Evolutionary conservation across 352 stramenopile species (phyloP).

Genomic region (Phytophthora agathidicida): DNA sequence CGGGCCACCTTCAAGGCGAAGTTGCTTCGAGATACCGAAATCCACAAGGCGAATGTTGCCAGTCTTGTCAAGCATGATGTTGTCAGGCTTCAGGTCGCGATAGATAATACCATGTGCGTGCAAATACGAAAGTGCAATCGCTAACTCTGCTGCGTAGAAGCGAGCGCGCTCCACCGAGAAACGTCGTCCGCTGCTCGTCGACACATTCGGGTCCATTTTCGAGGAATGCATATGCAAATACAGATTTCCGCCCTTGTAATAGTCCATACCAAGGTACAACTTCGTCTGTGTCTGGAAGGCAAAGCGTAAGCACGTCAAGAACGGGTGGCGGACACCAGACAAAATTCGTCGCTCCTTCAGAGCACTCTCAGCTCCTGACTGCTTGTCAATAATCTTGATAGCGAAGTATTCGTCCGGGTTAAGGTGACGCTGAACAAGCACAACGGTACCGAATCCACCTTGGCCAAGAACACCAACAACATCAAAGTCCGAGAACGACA

Average conservation of each 20-base stretch:
- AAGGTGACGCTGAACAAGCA: slow-evolving; percentile 81
- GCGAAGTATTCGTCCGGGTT: slow-evolving; percentile 83
- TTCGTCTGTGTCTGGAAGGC: slow-evolving; percentile 89
- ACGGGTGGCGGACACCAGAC: slow-evolving; percentile 78
- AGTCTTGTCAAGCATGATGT: slow-evolving; percentile 89
- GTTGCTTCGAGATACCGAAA: slow-evolving; percentile 91
- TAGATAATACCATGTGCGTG: slow-evolving; percentile 89
- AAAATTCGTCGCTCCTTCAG: slow-evolving; percentile 81
- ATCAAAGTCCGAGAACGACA: slow-evolving; percentile 88
- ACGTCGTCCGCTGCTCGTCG: slow-evolving; percentile 69
- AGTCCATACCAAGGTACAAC: slow-evolving; percentile 82
- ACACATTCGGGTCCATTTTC: slow-evolving; percentile 82
- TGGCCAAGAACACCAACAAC: slow-evolving; percentile 85
- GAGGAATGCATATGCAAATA: slow-evolving; percentile 90
- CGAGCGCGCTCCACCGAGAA: slow-evolving; percentile 72
- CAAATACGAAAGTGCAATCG: slow-evolving; percentile 87
- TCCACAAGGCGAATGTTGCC: slow-evolving; percentile 91
- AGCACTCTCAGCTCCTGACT: slow-evolving; percentile 74
- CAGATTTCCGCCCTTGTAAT: slow-evolving; percentile 86
- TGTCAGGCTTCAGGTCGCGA: slow-evolving; percentile 89
- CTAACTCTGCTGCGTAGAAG: slow-evolving; percentile 90
- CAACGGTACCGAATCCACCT: slow-evolving; percentile 81
- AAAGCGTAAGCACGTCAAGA: slow-evolving; percentile 82
- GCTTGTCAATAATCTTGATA: slow-evolving; percentile 91
- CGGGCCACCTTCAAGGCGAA: slow-evolving; percentile 43